Evolutionary conservation across 2,329 filamentous ascomycete species (phyloP), one percentile per base, ranked within the genome.

Genomic region (Cercospora sp.): DNA sequence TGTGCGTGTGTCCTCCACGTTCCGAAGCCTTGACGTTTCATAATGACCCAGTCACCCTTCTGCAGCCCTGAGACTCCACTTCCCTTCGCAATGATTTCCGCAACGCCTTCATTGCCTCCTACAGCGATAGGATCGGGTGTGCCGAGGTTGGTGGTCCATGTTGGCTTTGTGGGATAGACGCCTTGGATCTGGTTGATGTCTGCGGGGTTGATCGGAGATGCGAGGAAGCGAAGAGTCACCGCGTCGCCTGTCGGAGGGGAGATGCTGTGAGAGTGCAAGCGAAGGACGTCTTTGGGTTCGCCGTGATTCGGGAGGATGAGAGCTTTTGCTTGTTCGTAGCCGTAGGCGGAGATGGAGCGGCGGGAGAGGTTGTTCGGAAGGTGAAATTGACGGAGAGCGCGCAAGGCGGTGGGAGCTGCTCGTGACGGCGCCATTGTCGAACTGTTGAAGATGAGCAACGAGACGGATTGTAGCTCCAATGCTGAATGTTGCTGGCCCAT

Each of bases 131-230:
- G 93, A 26, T 89, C 84, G 0, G 88, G 73, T 0, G 94, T 97
- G 66, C 93, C 91, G 64, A 99, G 88, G 1, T 88, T 81, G 5
- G 89, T 89, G 18, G 88, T 89, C 80, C 97, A 94, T 55, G 86
- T 83, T 0, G 94, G 93, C 78, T 93, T 93, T 57, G 89, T 89
- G 69, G 94, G 94, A 82, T 99, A 99, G 3, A 94, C 93, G 72
- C 95, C 95, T 84, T 99, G 95, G 76, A 99, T 92, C 76, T 94
- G 94, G 84, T 99, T 99, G 80, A 99, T 92, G 82, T 99, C 95
- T 76, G 95, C 94, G 26, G 95, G 95, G 83, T 99, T 99, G 80
- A 99, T 92, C 66, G 95, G 93, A 0, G 93, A 89, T 33, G 94
- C 92, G 75, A 99, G 91, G 75, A 95, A 90, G 79, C 93, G 92